Base-by-base conservation (phyloP, 805 yeast species). In the Yamadazyma ubonensis region DNA sequence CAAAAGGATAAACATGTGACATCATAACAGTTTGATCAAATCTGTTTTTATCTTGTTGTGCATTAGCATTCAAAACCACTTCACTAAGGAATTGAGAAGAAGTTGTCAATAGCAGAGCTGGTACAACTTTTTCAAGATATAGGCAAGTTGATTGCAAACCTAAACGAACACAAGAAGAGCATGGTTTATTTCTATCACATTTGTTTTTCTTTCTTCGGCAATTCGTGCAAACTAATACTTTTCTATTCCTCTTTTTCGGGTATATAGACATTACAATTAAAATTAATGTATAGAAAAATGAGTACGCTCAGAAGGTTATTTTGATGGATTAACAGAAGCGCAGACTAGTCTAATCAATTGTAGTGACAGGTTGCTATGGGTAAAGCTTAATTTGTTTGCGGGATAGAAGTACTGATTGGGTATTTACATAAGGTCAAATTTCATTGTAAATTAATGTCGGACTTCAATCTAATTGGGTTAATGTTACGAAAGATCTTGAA, bases 241-340 rank as follows among this genome's bases (percentile, higher is more conserved):
- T 46, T 33, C 57, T 46, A 26, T 48, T 49, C 21, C 57, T 40
- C 29, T 41, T 51, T 38, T 42, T 50, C 11, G 46, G 27, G 26
- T 18, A 11, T 6, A 30, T 10, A 10, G 40, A 39, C 68, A 63
- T n/a, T 61, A 42, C 22, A 54, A 48, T 34, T 8, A 27, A 27
- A 5, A 9, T 11, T 7, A 12, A 27, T 27, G 16, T 16, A 27
- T 7, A 27, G 30, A 23, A n/a, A n/a, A n/a, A n/a, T n/a, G n/a
- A n/a, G n/a, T n/a, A n/a, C n/a, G n/a, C n/a, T n/a, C n/a, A n/a
- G n/a, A n/a, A n/a, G n/a, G n/a, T n/a, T n/a, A n/a, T n/a, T n/a
- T n/a, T n/a, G n/a, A n/a, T n/a, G n/a, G n/a, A n/a, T n/a, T n/a
- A n/a, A n/a, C n/a, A n/a, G n/a, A n/a, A n/a, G n/a, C n/a, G n/a